Evolutionary conservation across 140 eudicot species (phyloP), one percentile per base, ranked within the genome.

Genomic region (Eryngium alpinum): DNA sequence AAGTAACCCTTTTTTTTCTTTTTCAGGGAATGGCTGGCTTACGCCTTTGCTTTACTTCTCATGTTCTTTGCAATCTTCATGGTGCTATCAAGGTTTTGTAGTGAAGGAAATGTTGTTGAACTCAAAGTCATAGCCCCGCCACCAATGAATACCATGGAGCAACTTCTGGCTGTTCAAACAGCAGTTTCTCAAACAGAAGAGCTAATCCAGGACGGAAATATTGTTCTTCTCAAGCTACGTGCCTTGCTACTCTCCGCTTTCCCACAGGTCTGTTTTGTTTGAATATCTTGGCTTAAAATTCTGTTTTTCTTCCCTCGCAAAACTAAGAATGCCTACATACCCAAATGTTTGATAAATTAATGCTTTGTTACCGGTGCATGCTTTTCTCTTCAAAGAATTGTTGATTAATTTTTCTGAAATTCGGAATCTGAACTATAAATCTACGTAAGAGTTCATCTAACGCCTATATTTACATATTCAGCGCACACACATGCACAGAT

Each of bases 101-200:
- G 81, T 67, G 88, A 82, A 81, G 92, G 92, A 83, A 78, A 44
- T 17, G 76, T 87, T 70, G 88, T 77, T 77, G 94, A 84, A 79
- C 91, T 94, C 33, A 94, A 89, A 85, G 93, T 94, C 50, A 50
- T 80, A 24, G 94, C 91, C 29, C 98, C 98, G 13, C 98, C 97
- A 19, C 59, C 93, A 79, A 94, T 88, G 97, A 94, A 85, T 86
- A 88, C 92, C 14, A 87, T 94, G 98, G 98, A 94, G 85, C 98
- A 94, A 84, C 97, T 94, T 69, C 86, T 92, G 87, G 98, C 98
- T 76, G 97, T 94, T 82, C 98, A 94, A 75, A 94, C 88, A 82
- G 97, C 93, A 72, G 87, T 94, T 81, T 92, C 98, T 74, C 94
- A 89, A 84, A 96, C 91, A 52, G 98, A 94, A 85, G 97, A 90